Conservation (phyloP, 108 stramenopile species). For the Mayamaea pseudoterrestris region DNA sequence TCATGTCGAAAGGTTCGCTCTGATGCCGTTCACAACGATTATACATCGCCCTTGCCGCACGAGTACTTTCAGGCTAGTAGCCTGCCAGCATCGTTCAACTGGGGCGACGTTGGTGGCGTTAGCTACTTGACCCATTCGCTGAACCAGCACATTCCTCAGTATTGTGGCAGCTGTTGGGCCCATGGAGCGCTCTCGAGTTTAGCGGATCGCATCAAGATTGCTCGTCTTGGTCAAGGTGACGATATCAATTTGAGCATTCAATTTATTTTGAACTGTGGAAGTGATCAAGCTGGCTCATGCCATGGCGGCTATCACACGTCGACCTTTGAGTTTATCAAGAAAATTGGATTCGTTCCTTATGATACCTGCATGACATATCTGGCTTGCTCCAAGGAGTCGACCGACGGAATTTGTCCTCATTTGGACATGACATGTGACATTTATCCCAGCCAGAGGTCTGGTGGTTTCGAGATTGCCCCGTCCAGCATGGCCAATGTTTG, state of each 20-base stretch:
- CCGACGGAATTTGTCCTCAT: slow-evolving; percentile 75
- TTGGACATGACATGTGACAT: slow-evolving; percentile 79
- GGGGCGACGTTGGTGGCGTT: slow-evolving; percentile 72
- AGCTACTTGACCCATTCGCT: slow-evolving; percentile 67
- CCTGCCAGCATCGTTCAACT: slow-evolving; percentile 48
- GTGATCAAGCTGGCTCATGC: slow-evolving; percentile 69
- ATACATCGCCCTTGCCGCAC: slow-evolving; percentile 48
- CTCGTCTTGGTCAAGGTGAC: slow-evolving; percentile 38
- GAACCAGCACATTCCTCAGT: slow-evolving; percentile 89
- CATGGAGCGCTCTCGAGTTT: slow-evolving; percentile 71
- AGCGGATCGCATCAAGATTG: slow-evolving; percentile 90
- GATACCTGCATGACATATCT: slow-evolving; percentile 66
- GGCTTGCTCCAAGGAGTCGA: slow-evolving; percentile 58
- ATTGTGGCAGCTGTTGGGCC: slow-evolving; percentile 62
- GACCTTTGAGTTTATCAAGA: slow-evolving; percentile 58
- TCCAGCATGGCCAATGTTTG: slow-evolving; percentile 61
- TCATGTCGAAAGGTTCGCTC: slow-evolving; percentile 1
- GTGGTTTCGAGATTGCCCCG: too few species aligned
- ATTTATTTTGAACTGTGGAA: slow-evolving; percentile 79
- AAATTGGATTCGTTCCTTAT: slow-evolving; percentile 47
- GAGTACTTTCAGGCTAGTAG: slow-evolving; percentile 45
- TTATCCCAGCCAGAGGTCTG: too few species aligned
- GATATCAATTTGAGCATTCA: slow-evolving; percentile 74
- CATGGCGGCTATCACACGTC: slow-evolving; percentile 72
- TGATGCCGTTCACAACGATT: slow-evolving; percentile 14